These are phyloP conservation scores for Aspergillus quadricinctus DNA, from an alignment of 2,329 filamentous ascomycete genomes.

Conservation along the genomic window DNA sequence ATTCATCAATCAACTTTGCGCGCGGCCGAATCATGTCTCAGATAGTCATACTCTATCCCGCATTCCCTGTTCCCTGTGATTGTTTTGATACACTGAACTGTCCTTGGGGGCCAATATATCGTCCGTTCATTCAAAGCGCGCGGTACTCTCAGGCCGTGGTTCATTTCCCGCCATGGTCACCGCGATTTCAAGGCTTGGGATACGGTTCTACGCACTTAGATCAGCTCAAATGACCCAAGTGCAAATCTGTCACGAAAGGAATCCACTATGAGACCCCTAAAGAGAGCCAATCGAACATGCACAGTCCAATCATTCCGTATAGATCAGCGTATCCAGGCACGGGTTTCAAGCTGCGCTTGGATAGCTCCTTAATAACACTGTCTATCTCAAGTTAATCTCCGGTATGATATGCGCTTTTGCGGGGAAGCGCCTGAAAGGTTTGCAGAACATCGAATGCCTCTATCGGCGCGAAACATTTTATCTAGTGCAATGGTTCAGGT, in stretches of 20 bases:
- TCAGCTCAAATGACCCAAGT: not conserved
- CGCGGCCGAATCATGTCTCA: not conserved
- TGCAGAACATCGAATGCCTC: not conserved
- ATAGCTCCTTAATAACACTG: not conserved
- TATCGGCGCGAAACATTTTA: not conserved
- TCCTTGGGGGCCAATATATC: not conserved
- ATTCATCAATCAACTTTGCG: not conserved
- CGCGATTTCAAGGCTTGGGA: not conserved
- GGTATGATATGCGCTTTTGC: not conserved
- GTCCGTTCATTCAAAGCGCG: not conserved
- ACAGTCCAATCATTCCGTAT: not conserved
- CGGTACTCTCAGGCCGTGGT: not conserved
- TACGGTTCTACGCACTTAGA: not conserved
- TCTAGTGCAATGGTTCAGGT: not conserved
- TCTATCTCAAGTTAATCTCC: not conserved
- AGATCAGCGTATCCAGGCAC: not conserved
- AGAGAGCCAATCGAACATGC: not conserved
- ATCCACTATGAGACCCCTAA: not conserved
- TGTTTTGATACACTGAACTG: not conserved
- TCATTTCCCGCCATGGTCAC: not conserved
- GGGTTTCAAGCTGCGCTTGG: not conserved
- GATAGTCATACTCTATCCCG: not conserved
- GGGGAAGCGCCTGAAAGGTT: not conserved
- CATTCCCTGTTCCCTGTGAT: not conserved
- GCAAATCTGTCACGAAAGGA: not conserved